These are phyloP conservation scores for Lasiosphaeriaceae sp. DNA, from an alignment of 495 filamentous ascomycete species.

Conservation along the genomic window DNA sequence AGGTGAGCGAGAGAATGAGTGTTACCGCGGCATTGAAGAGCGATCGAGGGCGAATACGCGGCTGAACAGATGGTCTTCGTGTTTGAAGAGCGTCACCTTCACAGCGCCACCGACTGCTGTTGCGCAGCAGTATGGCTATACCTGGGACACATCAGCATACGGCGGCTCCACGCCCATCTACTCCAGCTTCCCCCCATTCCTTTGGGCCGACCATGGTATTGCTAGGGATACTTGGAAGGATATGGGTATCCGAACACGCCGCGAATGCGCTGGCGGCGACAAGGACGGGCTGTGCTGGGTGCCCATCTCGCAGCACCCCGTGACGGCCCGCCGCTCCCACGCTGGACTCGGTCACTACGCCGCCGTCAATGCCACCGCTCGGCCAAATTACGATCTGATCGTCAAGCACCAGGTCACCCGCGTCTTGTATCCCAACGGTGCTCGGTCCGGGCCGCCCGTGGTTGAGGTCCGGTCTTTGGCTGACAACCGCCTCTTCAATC, in stretches of 20 bases:
- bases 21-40: not conserved
- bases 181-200: slow-evolving; percentile 16
- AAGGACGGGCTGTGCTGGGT: slow-evolving; percentile 27
- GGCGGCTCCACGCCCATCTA: slow-evolving; percentile 15
- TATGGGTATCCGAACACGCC: slow-evolving; percentile 8
- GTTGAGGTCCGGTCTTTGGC: slow-evolving; percentile 17
- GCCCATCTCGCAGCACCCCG: slow-evolving; percentile 24
- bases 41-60: too few species aligned
- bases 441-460: slow-evolving; percentile 6
- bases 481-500: slow-evolving; percentile 2
- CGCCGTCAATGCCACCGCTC: slow-evolving; percentile 16
- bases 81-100: slow-evolving; percentile 16
- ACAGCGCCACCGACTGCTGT: not conserved
- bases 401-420: slow-evolving; percentile 22
- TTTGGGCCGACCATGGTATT: slow-evolving; percentile 17
- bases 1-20: not conserved
- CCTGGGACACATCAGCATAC: not conserved
- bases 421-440: slow-evolving; percentile 10
- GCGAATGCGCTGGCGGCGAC: slow-evolving; percentile 18
- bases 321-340: slow-evolving; percentile 31
- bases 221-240: slow-evolving; percentile 15
- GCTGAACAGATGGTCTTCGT: slow-evolving; percentile 31
- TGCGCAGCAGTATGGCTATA: not conserved
- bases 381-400: slow-evolving; percentile 35
- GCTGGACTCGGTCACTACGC: slow-evolving; percentile 35